phyloP scores from a whole-genome alignment of 805 yeast species.

The Saccharomyces jurei region DNA sequence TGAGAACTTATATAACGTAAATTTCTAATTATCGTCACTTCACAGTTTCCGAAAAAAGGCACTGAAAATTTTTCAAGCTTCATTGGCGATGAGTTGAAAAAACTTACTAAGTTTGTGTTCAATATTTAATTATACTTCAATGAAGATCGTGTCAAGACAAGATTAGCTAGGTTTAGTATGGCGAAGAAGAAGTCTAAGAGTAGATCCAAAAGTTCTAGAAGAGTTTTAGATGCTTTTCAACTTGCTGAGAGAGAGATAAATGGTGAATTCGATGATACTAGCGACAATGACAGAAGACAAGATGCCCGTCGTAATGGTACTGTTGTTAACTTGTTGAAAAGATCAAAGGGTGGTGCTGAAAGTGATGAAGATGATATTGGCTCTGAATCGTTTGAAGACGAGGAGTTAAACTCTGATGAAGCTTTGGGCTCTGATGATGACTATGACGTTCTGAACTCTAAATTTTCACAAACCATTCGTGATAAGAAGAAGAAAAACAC shows the following conservation, averaged over 20 bases:
- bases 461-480: constrained; percentile 61
- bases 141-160: not conserved
- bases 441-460: constrained; percentile 53
- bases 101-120: constrained; percentile 1
- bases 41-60: not conserved
- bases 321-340: constrained; percentile 32
- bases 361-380: constrained; percentile 21
- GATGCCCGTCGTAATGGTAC: constrained; percentile 29
- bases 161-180: constrained; percentile 7
- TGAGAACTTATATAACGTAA: not conserved
- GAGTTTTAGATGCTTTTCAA: constrained; percentile 46
- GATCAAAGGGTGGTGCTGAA: constrained; percentile 5
- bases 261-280: constrained; percentile 25
- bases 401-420: constrained; percentile 77
- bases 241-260: constrained; percentile 37
- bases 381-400: constrained; percentile 42
- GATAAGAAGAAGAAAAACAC: constrained; percentile 40
- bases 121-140: not conserved
- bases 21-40: not conserved
- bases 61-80: not conserved
- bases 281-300: constrained; percentile 26
- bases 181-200: constrained; percentile 23
- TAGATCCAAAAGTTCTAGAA: constrained; percentile 24
- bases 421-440: constrained; percentile 80
- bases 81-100: constrained; percentile 4